Conservation (phyloP, 345 rosid genomes). For the Dipteronia sinensis region DNA sequence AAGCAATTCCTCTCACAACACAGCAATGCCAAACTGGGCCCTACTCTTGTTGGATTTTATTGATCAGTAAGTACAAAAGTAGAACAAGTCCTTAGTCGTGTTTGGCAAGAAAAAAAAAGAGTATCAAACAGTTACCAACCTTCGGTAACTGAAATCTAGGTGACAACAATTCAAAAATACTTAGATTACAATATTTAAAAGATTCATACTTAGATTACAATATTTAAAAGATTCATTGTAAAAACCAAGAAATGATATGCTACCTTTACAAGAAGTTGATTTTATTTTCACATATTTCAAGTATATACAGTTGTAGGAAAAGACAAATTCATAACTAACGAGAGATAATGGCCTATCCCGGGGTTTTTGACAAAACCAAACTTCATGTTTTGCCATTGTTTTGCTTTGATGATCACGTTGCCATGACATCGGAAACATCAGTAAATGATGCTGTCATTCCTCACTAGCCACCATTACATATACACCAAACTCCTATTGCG, state of each 20-base stretch:
- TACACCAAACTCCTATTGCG: neutral
- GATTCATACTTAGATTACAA: too few relatives aligned
- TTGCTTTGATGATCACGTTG: constrained; percentile 6
- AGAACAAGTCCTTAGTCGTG: neutral
- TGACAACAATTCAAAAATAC: neutral
- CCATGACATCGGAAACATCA: neutral
- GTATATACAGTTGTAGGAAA: neutral
- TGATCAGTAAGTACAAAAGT: too few relatives aligned
- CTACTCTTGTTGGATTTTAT: too few relatives aligned
- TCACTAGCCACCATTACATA: neutral
- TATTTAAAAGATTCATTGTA: too few relatives aligned
- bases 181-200: too few relatives aligned
- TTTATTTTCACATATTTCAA: neutral
- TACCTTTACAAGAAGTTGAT: neutral
- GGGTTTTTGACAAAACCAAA: neutral
- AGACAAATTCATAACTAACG: neutral
- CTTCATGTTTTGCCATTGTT: neutral
- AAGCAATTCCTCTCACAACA: too few relatives aligned
- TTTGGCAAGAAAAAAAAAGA: neutral
- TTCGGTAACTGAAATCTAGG: neutral
- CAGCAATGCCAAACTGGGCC: too few relatives aligned
- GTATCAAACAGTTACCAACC: neutral
- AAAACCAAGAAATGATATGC: too few relatives aligned
- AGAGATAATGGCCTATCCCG: neutral
- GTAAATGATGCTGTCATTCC: too few relatives aligned